Conservation (phyloP, 148 eudicot species). For the Spergularia marina region DNA sequence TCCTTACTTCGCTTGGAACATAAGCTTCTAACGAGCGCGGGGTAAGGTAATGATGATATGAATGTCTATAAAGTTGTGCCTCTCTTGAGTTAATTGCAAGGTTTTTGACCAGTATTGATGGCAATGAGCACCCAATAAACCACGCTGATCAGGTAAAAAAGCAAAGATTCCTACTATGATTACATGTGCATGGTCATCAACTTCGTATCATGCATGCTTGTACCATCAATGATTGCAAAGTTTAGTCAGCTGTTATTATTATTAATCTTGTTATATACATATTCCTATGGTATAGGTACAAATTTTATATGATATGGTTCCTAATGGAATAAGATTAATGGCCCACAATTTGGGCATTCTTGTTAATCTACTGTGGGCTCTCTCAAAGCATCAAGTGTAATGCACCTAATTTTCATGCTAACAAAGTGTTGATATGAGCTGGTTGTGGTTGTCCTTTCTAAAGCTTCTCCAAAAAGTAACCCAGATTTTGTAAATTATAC, state of each 20-base stretch:
- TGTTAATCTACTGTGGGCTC: conserved; percentile 35
- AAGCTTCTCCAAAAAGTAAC: conserved; percentile 23
- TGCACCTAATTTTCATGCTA: conserved; percentile 33
- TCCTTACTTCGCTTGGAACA: not conserved
- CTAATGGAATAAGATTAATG: conserved; percentile 27
- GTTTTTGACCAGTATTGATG: conserved; percentile 17
- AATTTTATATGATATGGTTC: conserved; percentile 28
- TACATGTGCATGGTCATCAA: conserved; percentile 31
- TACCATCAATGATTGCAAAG: conserved; percentile 36
- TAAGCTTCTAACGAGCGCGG: not conserved
- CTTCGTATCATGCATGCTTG: conserved; percentile 34
- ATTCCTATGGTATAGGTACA: conserved; percentile 32
- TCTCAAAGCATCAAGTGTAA: conserved; percentile 29
- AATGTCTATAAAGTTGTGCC: conserved; percentile 5
- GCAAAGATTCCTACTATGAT: conserved; percentile 30
- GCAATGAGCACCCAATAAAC: conserved; percentile 23
- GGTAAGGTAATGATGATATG: not conserved
- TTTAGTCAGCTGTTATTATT: conserved; percentile 25
- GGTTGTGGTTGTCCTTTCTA: conserved; percentile 38
- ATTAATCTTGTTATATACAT: conserved; percentile 20
- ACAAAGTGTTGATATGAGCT: conserved; percentile 39
- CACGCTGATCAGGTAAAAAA: conserved; percentile 31
- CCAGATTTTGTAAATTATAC: conserved; percentile 19
- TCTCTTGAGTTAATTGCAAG: not conserved
- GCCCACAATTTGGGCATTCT: conserved; percentile 35